Percentiles rank a stretch among this genome's conserved stretches.
Evolutionary conservation across 2,329 filamentous ascomycete genomes (phyloP).

Genomic region (Venturia aucupariae): DNA sequence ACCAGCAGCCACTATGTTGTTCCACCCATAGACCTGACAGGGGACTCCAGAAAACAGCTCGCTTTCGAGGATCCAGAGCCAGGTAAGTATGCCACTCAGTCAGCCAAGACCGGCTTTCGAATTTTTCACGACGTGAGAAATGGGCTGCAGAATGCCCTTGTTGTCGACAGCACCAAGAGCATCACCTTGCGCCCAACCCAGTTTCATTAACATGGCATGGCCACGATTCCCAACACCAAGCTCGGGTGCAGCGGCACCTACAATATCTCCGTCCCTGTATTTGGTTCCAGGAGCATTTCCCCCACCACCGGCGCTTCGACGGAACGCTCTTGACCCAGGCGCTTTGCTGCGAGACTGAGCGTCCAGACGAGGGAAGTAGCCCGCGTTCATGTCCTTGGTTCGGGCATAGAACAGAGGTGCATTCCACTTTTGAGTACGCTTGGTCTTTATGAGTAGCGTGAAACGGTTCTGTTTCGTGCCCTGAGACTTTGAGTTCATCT

Average conservation of each 20-base stretch:
- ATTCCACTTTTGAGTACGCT: slow-evolving; percentile 52
- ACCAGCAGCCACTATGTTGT: neutral
- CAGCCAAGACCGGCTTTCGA: slow-evolving; percentile 75
- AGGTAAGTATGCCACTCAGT: neutral
- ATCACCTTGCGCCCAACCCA: slow-evolving; percentile 89
- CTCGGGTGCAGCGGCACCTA: slow-evolving; percentile 77
- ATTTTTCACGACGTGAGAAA: slow-evolving; percentile 79
- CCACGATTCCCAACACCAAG: slow-evolving; percentile 76
- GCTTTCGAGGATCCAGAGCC: neutral
- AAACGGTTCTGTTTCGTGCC: slow-evolving; percentile 66
- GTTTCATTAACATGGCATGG: slow-evolving; percentile 82
- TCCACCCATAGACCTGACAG: neutral
- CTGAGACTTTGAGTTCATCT: slow-evolving; percentile 73
- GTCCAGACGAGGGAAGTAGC: slow-evolving; percentile 25
- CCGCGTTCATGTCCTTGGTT: slow-evolving; percentile 38
- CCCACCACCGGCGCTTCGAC: neutral
- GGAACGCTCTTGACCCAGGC: slow-evolving; percentile 15
- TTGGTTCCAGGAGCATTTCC: slow-evolving; percentile 4
- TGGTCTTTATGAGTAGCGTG: slow-evolving; percentile 67
- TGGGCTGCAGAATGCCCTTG: slow-evolving; percentile 78
- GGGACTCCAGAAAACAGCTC: no score
- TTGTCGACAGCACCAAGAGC: slow-evolving; percentile 74
- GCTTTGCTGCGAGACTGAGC: neutral
- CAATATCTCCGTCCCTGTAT: slow-evolving; percentile 77
- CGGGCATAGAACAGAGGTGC: slow-evolving; percentile 43